Base-by-base conservation (phyloP, 2,329 filamentous ascomycete genomes). In the Fusarium dimerum region DNA sequence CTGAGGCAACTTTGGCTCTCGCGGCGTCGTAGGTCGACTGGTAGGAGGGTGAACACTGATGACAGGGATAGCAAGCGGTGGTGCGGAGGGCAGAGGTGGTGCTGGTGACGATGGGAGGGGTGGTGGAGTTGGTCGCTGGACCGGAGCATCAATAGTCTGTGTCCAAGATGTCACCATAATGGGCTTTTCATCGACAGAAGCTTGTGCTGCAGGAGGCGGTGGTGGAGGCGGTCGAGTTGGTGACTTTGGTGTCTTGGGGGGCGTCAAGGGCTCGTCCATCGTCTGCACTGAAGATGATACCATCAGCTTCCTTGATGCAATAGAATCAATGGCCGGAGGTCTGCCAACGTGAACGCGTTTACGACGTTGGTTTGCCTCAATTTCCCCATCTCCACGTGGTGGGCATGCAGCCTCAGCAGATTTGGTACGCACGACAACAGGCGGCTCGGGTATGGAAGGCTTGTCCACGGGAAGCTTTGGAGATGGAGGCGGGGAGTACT, bases 1-100 rank as follows among this genome's bases (percentile, higher is more conserved):
- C 48, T 92, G 92, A 30, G 96, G 86, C 49, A 96, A 82, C 6
- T 86, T 80, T 47, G 87, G 86, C 60, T 87, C 84, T 44, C 82
- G 83, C 2, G 91, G 91, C 2, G 91, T 92, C 5, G 86, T 78
- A n/a, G 93, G 92, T 44, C 89, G 84, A 50, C 91, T 96, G 3
- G 81, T 85, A 1, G 94, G 93, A 32, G 94, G 94, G 62, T 96
- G 89, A 47, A 99, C 90, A 50, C 90, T 89, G 67, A 99, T 99
- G 63, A 87, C 89, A 1, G 93, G 93, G 55, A 97, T 88, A 5
- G 78, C 66, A 53, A 84, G 72, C 59, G 76, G 73, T 51, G 72
- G 66, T 12, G 32, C 10, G 44, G 59, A 71, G 45, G 61, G 49
- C 9, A 70, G 63, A 5, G 71, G 65, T 2, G 43, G 38, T 8